Conservation (phyloP, 148 eudicot species). For the Suaeda aralocaspica region DNA sequence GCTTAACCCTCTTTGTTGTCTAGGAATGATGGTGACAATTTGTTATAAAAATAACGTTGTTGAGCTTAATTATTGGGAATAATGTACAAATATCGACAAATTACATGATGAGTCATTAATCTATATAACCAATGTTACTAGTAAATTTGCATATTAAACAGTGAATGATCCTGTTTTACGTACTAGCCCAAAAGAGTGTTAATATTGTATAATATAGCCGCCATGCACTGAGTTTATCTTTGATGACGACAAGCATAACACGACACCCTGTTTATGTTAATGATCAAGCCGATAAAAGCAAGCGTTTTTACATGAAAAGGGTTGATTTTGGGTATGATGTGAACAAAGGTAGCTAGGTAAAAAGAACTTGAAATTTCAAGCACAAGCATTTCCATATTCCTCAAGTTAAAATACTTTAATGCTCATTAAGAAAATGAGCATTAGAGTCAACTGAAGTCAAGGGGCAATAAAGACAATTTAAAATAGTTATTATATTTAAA, state of each 20-base stretch:
- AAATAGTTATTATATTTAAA: no score
- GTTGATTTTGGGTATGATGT: conserved; percentile 10
- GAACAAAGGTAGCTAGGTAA: conserved; percentile 23
- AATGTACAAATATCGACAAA: conserved; percentile 3
- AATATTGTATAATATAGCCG: conserved; percentile 19
- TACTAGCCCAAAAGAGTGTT: background rate
- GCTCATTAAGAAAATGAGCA: no score
- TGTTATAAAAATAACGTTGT: conserved; percentile 14
- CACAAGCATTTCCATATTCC: no score
- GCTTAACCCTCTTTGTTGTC: conserved; percentile 24
- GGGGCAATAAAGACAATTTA: no score
- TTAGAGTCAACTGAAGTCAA: no score
- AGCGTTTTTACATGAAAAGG: background rate
- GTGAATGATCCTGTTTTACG: conserved; percentile 4
- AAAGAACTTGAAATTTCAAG: conserved; percentile 2
- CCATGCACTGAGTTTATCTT: conserved; percentile 18
- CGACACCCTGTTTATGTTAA: conserved; percentile 12
- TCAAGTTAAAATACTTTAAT: no score
- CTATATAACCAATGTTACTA: conserved; percentile 22
- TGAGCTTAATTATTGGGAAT: conserved; percentile 19
- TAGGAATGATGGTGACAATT: conserved; percentile 14
- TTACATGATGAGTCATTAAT: conserved; percentile 25
- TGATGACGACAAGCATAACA: conserved; percentile 22
- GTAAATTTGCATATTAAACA: conserved; percentile 9
- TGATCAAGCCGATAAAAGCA: conserved; percentile 12